A percentile compares a stretch with the other conserved stretches of the same genome.
These are phyloP conservation scores for Chamaecyparis obtusa DNA, from an alignment of 75 land plant species.

Conservation along the genomic window DNA sequence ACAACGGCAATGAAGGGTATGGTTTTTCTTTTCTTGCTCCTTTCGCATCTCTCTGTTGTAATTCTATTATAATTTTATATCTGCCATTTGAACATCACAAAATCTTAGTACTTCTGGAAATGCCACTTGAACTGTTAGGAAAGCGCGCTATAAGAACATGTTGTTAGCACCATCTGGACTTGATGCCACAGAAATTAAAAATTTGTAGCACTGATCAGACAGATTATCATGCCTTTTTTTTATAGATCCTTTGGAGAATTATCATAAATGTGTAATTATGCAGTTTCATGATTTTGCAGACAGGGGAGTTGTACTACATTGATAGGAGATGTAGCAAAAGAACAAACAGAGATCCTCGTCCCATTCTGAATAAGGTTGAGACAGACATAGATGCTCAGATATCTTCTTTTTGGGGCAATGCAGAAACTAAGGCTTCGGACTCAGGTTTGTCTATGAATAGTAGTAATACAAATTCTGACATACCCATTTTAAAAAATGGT, in stretches of 20 bases:
- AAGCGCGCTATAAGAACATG: too few species aligned
- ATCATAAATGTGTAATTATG: neutral
- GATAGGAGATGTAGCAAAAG: neutral
- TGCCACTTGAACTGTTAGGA: neutral
- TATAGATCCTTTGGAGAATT: neutral
- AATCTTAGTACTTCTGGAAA: neutral
- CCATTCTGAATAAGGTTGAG: neutral
- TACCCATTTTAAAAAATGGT: neutral
- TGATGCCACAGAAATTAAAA: too few species aligned
- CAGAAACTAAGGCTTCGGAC: neutral
- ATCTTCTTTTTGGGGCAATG: neutral
- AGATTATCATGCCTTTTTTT: too few species aligned
- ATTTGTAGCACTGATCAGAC: too few species aligned
- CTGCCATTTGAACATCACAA: neutral
- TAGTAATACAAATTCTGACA: neutral
- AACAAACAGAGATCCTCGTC: neutral
- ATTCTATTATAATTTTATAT: too few species aligned
- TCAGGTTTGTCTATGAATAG: neutral
- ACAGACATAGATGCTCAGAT: neutral
- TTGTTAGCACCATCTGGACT: too few species aligned
- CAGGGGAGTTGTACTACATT: neutral
- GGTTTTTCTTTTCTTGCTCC: neutral
- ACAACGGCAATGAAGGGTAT: neutral
- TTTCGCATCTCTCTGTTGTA: too few species aligned
- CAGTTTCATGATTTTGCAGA: neutral